Conservation (phyloP, 345 rosid species). For the Pistacia atlantica region DNA sequence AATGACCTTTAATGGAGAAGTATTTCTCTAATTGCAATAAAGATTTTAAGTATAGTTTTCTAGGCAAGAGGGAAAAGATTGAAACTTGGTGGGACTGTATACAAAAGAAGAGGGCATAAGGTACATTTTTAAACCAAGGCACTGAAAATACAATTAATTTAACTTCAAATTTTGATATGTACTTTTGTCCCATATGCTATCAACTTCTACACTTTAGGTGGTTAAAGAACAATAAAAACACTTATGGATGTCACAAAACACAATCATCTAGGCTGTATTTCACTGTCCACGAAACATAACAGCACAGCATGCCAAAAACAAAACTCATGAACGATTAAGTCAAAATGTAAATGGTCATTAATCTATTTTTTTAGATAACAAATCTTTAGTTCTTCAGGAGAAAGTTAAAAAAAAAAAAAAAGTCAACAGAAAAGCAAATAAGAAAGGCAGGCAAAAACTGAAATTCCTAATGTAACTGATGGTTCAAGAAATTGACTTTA, state of each 20-base stretch:
- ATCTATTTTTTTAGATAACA: too few relatives aligned
- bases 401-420: too few relatives aligned
- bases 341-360: too few relatives aligned
- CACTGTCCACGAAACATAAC: neutral
- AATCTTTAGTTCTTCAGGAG: too few relatives aligned
- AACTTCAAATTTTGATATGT: neutral
- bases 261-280: neutral
- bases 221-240: too few relatives aligned
- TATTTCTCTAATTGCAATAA: neutral
- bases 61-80: neutral
- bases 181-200: neutral
- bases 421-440: neutral
- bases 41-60: neutral
- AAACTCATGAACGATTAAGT: too few relatives aligned
- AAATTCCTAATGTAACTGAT: neutral
- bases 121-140: neutral
- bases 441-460: neutral
- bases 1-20: neutral
- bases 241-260: neutral
- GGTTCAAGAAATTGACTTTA: neutral
- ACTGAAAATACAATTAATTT: neutral
- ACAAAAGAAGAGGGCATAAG: neutral
- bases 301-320: neutral
- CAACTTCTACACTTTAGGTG: neutral
- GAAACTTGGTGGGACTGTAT: neutral